Percentiles rank a stretch among this genome's conserved stretches.
Evolutionary conservation across 75 land plant genomes (phyloP).

Genomic region (Picea sitchensis): DNA sequence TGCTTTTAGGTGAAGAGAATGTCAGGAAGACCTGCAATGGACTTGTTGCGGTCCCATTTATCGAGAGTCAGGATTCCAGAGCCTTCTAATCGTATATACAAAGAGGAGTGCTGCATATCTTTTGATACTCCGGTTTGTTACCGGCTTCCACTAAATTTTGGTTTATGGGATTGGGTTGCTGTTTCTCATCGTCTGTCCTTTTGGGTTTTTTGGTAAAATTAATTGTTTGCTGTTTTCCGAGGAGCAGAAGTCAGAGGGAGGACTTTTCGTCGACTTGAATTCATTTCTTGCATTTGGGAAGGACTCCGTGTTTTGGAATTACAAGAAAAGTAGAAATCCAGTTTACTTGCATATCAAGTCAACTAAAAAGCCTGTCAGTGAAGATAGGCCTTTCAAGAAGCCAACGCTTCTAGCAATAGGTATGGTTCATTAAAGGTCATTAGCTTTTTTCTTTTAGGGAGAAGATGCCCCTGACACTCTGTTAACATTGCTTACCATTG

Average conservation of each 20-base stretch:
- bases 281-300: constrained; percentile 95
- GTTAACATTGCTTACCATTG: too few relatives aligned
- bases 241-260: constrained; percentile 89
- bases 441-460: not conserved
- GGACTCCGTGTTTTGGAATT: constrained; percentile 89
- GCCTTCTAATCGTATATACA: constrained; percentile 92
- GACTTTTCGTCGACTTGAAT: constrained; percentile 76
- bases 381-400: constrained; percentile 94
- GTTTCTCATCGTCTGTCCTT: constrained; percentile 1
- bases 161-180: not conserved
- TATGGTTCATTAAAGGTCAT: constrained; percentile 15
- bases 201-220: constrained; percentile 6
- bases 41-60: constrained; percentile 74
- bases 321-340: constrained; percentile 80
- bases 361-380: constrained; percentile 60
- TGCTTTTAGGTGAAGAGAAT: not conserved
- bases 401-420: constrained; percentile 98
- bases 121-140: constrained; percentile 82
- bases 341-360: constrained; percentile 91
- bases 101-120: constrained; percentile 94
- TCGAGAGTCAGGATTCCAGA: constrained; percentile 88
- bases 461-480: not conserved
- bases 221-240: not conserved
- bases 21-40: constrained; percentile 51
- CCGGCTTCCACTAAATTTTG: too few relatives aligned